These are phyloP conservation scores for Tolypocladium paradoxum DNA, from an alignment of 2,329 filamentous ascomycete species.

Conservation along the genomic window DNA sequence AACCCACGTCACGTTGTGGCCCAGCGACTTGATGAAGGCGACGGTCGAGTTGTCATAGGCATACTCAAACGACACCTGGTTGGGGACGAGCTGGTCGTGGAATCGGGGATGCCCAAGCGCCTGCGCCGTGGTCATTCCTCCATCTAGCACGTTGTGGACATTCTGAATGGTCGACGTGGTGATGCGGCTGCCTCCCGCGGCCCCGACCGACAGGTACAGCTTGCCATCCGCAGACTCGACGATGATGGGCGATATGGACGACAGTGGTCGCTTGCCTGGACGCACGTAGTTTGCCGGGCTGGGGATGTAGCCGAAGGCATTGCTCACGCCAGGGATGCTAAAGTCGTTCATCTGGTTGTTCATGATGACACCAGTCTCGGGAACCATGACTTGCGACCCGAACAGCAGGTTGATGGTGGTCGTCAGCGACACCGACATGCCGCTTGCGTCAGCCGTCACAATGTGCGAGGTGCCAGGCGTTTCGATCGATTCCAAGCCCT, in stretches of 20 bases:
- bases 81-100: constrained; percentile 74
- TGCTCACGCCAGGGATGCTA: constrained; percentile 58
- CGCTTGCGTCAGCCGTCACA: constrained; percentile 56
- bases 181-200: constrained; percentile 76
- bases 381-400: constrained; percentile 63
- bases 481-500: constrained; percentile 33
- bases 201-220: constrained; percentile 62
- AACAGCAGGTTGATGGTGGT: constrained; percentile 77
- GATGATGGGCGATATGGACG: constrained; percentile 68
- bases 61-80: constrained; percentile 59
- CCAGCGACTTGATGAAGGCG: constrained; percentile 51
- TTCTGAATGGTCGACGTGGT: constrained; percentile 76
- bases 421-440: constrained; percentile 65
- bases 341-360: constrained; percentile 60
- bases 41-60: constrained; percentile 60
- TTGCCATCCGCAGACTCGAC: constrained; percentile 58
- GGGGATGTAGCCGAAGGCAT: constrained; percentile 69
- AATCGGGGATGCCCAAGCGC: constrained; percentile 60
- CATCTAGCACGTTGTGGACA: constrained; percentile 63
- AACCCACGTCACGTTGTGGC: constrained; percentile 68
- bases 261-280: constrained; percentile 68
- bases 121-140: constrained; percentile 45
- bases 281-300: constrained; percentile 64
- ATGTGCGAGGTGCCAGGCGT: constrained; percentile 62
- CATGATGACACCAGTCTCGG: constrained; percentile 72